Evolutionary conservation across 345 rosid species (phyloP), one percentile per base, ranked within the genome.

Genomic region (Citrus trifoliata): DNA sequence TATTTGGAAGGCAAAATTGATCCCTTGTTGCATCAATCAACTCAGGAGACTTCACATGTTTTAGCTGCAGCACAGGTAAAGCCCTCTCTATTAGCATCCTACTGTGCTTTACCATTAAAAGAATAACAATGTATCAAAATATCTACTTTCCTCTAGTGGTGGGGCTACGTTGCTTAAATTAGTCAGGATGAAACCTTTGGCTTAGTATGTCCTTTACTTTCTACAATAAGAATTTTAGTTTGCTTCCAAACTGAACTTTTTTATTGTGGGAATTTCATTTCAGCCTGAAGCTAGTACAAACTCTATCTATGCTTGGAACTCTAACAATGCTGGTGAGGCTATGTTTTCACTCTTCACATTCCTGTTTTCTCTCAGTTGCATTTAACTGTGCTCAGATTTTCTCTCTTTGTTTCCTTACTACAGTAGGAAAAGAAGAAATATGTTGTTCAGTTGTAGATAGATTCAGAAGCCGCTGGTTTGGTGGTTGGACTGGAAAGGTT

Each of bases 401-500:
- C 27, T 56, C n/a, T 65, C 19, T 16, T 25, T 40, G 24, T 22
- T 65, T n/a, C 56, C 74, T 70, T 59, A 48, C 19, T 70, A 75
- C 85, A 78, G 87, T 51, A 73, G 80, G 53, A 76, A 73, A 78
- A 75, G 73, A 76, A 73, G 62, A 38, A 40, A 42, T 24, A 65
- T 64, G 24, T 21, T 73, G 37, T 80, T 32, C 30, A 48, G 67
- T 62, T 71, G 58, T 73, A 22, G 76, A 79, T 56, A 77, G 80
- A 79, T 85, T 79, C 70, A 76, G 67, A 68, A 83, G 89, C 78
- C 78, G 85, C 70, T 82, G 87, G 87, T 79, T 86, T 18, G 86
- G 88, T 73, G 84, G 87, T 76, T 85, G 86, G 89, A 46, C 76
- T 7, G 76, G 59, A 5, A 71, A 85, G 86, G 89, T 86, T 67